Conservation (phyloP, 495 filamentous ascomycete species). For the Penicillium turbatum region DNA sequence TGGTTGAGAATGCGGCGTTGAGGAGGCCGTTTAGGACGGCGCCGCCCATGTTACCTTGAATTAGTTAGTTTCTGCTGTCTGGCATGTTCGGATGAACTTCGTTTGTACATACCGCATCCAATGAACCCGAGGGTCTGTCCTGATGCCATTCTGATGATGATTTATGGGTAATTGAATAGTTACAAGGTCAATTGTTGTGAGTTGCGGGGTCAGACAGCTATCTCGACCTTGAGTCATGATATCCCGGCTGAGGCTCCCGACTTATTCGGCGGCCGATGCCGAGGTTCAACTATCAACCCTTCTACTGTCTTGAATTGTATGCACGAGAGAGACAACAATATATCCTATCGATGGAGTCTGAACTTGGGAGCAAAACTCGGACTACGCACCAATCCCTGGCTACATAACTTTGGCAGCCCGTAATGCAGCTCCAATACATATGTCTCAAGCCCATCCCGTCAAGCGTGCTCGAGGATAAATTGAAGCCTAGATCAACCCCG, state of each 20-base stretch:
- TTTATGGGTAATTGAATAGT: not conserved
- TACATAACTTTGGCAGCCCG: too few species aligned
- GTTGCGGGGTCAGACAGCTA: not conserved
- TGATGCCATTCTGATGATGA: not conserved
- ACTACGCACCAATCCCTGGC: too few species aligned
- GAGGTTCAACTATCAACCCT: not conserved
- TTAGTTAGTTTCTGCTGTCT: not conserved
- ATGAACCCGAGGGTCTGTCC: slow-evolving; percentile 24
- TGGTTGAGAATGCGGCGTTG: slow-evolving; percentile 24
- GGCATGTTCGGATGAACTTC: not conserved
- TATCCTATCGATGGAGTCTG: too few species aligned
- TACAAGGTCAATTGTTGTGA: not conserved
- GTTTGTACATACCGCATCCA: slow-evolving; percentile 24
- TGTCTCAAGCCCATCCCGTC: too few species aligned
- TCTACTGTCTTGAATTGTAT: too few species aligned
- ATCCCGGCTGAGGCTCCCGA: slow-evolving; percentile 1
- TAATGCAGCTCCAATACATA: too few species aligned
- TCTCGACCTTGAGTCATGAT: not conserved
- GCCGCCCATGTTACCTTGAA: slow-evolving; percentile 39
- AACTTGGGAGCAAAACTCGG: too few species aligned
- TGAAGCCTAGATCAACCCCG: too few species aligned
- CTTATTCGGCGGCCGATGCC: not conserved
- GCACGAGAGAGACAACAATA: too few species aligned
- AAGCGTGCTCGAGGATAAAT: too few species aligned
- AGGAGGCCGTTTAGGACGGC: slow-evolving; percentile 35